phyloP scores from a whole-genome alignment of 208 protist species.

The Trypanosoma congolense region DNA sequence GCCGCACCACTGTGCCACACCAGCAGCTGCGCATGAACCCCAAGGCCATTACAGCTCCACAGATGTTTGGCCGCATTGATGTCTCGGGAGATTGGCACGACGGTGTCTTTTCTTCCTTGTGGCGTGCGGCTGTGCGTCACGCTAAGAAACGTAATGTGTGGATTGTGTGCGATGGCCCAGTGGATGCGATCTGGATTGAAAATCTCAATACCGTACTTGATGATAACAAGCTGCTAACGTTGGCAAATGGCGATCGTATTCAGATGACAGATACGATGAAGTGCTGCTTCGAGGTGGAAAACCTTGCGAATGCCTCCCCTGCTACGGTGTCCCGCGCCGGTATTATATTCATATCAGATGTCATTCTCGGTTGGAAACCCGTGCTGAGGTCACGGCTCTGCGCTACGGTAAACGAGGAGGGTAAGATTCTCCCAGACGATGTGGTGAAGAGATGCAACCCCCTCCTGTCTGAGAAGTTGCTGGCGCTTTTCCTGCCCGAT shows the following conservation, averaged over 20 bases:
- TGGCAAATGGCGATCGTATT: slow-evolving; percentile 97
- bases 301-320: slow-evolving; percentile 98
- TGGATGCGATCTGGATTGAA: slow-evolving; percentile 99
- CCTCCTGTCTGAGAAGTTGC: slow-evolving; percentile 76
- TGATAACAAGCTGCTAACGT: slow-evolving; percentile 98
- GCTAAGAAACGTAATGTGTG: slow-evolving; percentile 92
- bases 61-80: slow-evolving; percentile 96
- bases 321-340: slow-evolving; percentile 98
- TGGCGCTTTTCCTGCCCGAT: slow-evolving; percentile 65
- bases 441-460: slow-evolving; percentile 70
- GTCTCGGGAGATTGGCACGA: slow-evolving; percentile 95
- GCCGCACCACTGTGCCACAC: slow-evolving; percentile 80
- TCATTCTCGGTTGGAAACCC: slow-evolving; percentile 93
- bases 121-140: slow-evolving; percentile 83
- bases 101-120: slow-evolving; percentile 92
- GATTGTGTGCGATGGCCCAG: slow-evolving; percentile 97
- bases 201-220: slow-evolving; percentile 99
- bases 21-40: slow-evolving; percentile 94
- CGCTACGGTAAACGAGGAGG: slow-evolving; percentile 60
- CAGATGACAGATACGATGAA: slow-evolving; percentile 96
- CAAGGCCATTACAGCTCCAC: slow-evolving; percentile 92
- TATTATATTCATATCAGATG: slow-evolving; percentile 97
- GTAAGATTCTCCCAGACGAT: slow-evolving; percentile 76
- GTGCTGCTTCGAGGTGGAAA: slow-evolving; percentile 97
- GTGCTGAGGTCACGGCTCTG: slow-evolving; percentile 78